Evolutionary conservation across 129 eudicot species (phyloP), one percentile per base, ranked within the genome.

Genomic region (Flaveria bidentis): DNA sequence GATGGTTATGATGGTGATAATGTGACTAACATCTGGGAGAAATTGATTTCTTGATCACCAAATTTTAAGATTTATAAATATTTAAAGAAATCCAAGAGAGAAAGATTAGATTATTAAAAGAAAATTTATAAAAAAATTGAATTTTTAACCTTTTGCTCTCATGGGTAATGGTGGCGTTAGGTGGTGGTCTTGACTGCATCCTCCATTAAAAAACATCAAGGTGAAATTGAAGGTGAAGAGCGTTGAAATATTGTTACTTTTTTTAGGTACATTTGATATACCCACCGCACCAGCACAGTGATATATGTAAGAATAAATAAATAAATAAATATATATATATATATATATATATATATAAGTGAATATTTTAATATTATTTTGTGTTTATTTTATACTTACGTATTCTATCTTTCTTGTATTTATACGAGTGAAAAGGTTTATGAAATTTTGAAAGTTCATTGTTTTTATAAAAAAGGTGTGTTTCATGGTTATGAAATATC

Each of bases 151-250:
- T 49, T 78, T 78, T 60, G 22, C 53, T 15, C 39, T 51, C 46
- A 39, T 52, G 79, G 83, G 74, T 65, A 36, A 39, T 79, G 68
- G 77, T 20, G 57, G 78, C 22, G 79, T 73, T 80, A 66, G 79
- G 84, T 80, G 83, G 25, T 26, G 63, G 50, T 26, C 47, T 72
- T 62, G 15, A 56, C 25, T 61, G 41, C 41, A 36, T 36, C 8
- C 16, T 26, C 6, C 70, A 58, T 77, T 57, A 26, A 63, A 78
- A 45, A 10, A 11, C 9, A 47, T 64, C 1, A 47, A 63, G 73
- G 80, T 80, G 44, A 52, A 26, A 45, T 2, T 36, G 33, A 66
- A 49, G 69, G 28, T 51, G 74, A 58, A 28, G 76, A 55, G 53
- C 74, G 18, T 15, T 65, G 63, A 42, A 55, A 55, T 45, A 45